Evolutionary conservation across 805 yeast species (phyloP).

Genomic region (Lipomyces anomalus): DNA sequence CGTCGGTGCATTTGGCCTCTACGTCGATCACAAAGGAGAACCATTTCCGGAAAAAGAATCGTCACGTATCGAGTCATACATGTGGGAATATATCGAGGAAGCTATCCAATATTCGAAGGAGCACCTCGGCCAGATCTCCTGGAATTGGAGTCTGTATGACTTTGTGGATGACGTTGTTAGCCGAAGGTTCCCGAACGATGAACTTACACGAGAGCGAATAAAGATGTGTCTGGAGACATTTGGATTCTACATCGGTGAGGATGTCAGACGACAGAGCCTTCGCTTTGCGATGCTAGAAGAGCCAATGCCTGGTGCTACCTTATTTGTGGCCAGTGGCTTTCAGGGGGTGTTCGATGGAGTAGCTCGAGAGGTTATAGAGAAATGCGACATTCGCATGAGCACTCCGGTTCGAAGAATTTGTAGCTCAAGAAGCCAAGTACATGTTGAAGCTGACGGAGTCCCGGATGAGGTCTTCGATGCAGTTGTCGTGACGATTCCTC

Average conservation of each 20-base stretch:
- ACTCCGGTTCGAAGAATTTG: slow-evolving; percentile 4
- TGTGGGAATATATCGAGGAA: slow-evolving; percentile 23
- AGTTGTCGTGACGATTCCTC: slow-evolving; percentile 30
- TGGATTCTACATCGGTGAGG: slow-evolving; percentile 24
- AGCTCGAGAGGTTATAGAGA: slow-evolving; percentile 2
- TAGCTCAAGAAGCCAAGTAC: background rate
- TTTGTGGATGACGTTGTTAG: slow-evolving; percentile 2
- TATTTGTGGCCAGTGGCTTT: slow-evolving; percentile 24
- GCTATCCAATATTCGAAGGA: slow-evolving; percentile 24
- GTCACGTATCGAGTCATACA: slow-evolving; percentile 6
- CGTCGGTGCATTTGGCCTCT: slow-evolving; percentile 8
- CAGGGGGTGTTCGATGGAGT: slow-evolving; percentile 7
- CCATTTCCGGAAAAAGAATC: background rate
- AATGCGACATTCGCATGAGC: slow-evolving; percentile 1
- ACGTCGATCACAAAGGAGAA: slow-evolving; percentile 15
- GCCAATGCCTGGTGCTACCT: slow-evolving; percentile 21
- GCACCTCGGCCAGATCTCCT: slow-evolving; percentile 9
- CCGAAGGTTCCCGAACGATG: slow-evolving; percentile 1
- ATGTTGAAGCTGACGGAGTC: background rate
- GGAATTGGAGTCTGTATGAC: slow-evolving; percentile 10
- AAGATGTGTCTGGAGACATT: slow-evolving; percentile 9
- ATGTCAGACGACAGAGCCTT: slow-evolving; percentile 20
- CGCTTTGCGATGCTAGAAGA: slow-evolving; percentile 23
- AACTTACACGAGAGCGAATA: slow-evolving; percentile 4
- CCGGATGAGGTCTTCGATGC: slow-evolving; percentile 23